Conservation (phyloP, 768 basidiomycete species). For the Amanita exitialis region DNA sequence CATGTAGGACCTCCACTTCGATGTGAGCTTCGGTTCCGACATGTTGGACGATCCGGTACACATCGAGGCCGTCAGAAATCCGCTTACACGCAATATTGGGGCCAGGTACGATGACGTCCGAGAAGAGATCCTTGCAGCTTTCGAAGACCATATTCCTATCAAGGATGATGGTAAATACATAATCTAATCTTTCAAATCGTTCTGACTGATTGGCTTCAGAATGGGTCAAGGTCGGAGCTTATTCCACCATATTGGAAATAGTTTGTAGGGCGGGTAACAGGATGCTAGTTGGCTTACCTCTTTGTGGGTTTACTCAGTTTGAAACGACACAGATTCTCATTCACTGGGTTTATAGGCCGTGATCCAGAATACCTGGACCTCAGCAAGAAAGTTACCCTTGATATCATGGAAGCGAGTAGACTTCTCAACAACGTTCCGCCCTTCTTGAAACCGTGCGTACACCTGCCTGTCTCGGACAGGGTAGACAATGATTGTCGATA, state of each 20-base stretch:
- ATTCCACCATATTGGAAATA: slow-evolving; percentile 11
- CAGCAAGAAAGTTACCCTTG: slow-evolving; percentile 10
- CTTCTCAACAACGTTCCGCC: slow-evolving; percentile 16
- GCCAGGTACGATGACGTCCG: slow-evolving; percentile 15
- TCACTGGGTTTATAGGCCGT: slow-evolving; percentile 10
- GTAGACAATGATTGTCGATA: not conserved
- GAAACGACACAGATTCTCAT: not conserved
- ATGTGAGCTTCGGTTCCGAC: slow-evolving; percentile 22
- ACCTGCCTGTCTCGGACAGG: not conserved
- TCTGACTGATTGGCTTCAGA: slow-evolving; percentile 3
- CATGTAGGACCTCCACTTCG: slow-evolving; percentile 19
- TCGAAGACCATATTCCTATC: slow-evolving; percentile 11
- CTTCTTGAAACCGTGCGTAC: slow-evolving; percentile 14
- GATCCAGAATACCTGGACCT: slow-evolving; percentile 12
- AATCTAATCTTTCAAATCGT: no score
- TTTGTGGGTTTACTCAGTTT: slow-evolving; percentile 11
- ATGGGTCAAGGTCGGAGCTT: slow-evolving; percentile 10
- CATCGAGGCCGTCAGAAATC: slow-evolving; percentile 15
- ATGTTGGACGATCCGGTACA: slow-evolving; percentile 9
- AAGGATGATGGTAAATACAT: not conserved
- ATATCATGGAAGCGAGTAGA: slow-evolving; percentile 11
- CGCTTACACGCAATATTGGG: slow-evolving; percentile 18
- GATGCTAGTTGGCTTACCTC: slow-evolving; percentile 16
- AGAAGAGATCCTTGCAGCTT: slow-evolving; percentile 15
- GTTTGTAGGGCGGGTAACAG: slow-evolving; percentile 14